A percentile compares a stretch with the other conserved stretches of the same genome.
These are phyloP conservation scores for Boletus pseudopeckii DNA, from an alignment of 768 basidiomycete genomes.

Conservation along the genomic window DNA sequence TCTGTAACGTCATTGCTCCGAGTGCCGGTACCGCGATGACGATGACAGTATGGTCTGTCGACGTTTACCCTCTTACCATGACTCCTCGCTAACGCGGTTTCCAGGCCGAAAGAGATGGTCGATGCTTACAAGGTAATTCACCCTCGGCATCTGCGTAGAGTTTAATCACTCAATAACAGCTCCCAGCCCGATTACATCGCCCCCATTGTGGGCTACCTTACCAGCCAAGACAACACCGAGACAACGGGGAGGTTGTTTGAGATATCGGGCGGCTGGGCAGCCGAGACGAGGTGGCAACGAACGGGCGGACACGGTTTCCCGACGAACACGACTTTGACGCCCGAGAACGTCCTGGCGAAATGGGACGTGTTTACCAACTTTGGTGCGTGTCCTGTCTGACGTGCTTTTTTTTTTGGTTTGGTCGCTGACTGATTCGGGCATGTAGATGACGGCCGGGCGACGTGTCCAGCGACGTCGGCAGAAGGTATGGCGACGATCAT, in stretches of 20 bases:
- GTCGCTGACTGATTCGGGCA: background rate
- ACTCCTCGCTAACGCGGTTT: background rate
- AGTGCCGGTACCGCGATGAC: constrained; percentile 93
- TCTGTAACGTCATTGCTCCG: constrained; percentile 85
- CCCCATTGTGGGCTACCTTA: constrained; percentile 88
- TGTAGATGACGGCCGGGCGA: constrained; percentile 76
- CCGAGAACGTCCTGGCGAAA: constrained; percentile 75
- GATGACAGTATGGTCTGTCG: constrained; percentile 60
- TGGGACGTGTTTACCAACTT: constrained; percentile 87
- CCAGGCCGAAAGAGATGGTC: constrained; percentile 78
- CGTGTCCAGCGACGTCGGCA: constrained; percentile 68
- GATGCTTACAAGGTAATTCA: constrained; percentile 76
- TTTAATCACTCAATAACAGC: background rate
- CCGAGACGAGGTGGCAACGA: constrained; percentile 90
- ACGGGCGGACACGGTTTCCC: constrained; percentile 88
- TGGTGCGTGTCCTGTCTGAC: constrained; percentile 41
- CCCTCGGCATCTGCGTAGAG: background rate
- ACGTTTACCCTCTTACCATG: constrained; percentile 14
- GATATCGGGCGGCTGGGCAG: constrained; percentile 87
- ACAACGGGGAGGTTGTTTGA: constrained; percentile 80
- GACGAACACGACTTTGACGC: constrained; percentile 64
- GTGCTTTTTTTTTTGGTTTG: too few species aligned
- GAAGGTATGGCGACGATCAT: constrained; percentile 80
- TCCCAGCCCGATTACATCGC: constrained; percentile 84
- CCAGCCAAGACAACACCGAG: constrained; percentile 73